Evolutionary conservation across 345 rosid species (phyloP).

Genomic region (Salix purpurea): DNA sequence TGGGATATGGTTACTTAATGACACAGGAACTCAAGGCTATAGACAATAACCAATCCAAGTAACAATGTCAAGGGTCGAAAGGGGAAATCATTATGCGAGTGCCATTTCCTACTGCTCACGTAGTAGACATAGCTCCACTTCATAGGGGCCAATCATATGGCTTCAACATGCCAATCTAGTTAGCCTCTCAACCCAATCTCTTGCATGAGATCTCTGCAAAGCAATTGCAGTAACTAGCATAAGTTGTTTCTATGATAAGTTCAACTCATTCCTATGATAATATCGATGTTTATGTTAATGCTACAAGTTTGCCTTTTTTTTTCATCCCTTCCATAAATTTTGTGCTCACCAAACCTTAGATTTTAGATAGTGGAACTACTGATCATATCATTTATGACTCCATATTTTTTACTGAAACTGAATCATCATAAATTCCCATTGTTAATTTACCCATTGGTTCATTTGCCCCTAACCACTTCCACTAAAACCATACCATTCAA

Average conservation of each 20-base stretch:
- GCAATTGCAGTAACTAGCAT: neutral
- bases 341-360: too few species aligned
- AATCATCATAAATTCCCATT: too few species aligned
- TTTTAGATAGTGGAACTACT: too few species aligned
- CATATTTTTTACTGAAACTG: too few species aligned
- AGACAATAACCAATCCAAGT: neutral
- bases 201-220: neutral
- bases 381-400: too few species aligned
- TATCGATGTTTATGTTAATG: neutral
- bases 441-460: too few species aligned
- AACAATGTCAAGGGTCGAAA: neutral
- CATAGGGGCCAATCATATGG: neutral
- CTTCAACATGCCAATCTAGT: neutral
- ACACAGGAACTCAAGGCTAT: neutral
- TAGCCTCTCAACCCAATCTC: neutral
- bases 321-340: neutral
- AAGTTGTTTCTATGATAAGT: neutral
- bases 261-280: neutral
- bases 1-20: neutral
- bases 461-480: too few species aligned
- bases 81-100: rapidly evolving
- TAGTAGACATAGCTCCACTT: neutral
- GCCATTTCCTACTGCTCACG: neutral
- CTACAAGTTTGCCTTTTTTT: neutral
- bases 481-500: too few species aligned